Conservation (phyloP, 2,329 filamentous ascomycete species). For the Fusarium graminum region DNA sequence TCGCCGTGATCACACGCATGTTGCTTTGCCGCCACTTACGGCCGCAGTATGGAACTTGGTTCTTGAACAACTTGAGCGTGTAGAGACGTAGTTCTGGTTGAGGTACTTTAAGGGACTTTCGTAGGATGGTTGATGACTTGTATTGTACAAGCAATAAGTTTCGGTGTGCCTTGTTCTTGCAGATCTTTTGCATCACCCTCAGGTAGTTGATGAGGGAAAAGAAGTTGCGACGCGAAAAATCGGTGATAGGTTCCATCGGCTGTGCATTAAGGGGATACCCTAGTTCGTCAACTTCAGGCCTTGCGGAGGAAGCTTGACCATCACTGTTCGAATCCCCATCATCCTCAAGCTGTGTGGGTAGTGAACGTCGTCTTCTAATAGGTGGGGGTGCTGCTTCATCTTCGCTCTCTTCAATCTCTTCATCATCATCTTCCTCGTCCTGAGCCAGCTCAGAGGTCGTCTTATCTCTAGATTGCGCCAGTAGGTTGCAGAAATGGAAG, state of each 20-base stretch:
- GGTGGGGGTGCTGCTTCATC: constrained; percentile 89
- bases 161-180: constrained; percentile 93
- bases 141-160: constrained; percentile 95
- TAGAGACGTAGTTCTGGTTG: constrained; percentile 90
- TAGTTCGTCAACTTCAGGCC: constrained; percentile 84
- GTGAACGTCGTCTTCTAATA: constrained; percentile 72
- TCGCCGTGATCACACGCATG: constrained; percentile 98
- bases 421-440: constrained; percentile 53
- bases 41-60: constrained; percentile 97
- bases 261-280: constrained; percentile 81
- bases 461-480: constrained; percentile 65
- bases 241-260: constrained; percentile 82
- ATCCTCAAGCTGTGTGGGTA: constrained; percentile 54
- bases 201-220: constrained; percentile 96
- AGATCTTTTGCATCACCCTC: constrained; percentile 96
- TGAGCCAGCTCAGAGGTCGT: constrained; percentile 53
- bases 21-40: constrained; percentile 98
- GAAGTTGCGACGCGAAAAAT: constrained; percentile 94
- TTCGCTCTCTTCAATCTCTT: constrained; percentile 66
- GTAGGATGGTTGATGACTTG: constrained; percentile 92
- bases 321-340: constrained; percentile 51
- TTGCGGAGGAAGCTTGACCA: constrained; percentile 52
- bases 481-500: constrained; percentile 87
- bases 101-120: constrained; percentile 91
- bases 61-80: constrained; percentile 98